These are phyloP conservation scores for Exophiala mesophila DNA, from an alignment of 2,329 filamentous ascomycete genomes.

Conservation along the genomic window DNA sequence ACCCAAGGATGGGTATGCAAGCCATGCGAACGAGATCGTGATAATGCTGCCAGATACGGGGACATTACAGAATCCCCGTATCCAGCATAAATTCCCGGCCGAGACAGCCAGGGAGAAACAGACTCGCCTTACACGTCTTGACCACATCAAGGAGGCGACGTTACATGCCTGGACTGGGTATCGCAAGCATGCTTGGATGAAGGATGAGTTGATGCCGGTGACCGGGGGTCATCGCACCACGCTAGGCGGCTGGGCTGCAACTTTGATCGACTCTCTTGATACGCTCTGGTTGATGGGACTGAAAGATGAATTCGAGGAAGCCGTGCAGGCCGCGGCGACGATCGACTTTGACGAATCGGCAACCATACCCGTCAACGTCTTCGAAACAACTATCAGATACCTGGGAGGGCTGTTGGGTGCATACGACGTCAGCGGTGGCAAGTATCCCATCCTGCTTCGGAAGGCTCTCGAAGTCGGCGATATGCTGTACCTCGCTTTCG, in stretches of 20 bases:
- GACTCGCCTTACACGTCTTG: slow-evolving; percentile 30
- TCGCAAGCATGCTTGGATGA: slow-evolving; percentile 57
- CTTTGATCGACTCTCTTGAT: slow-evolving; percentile 61
- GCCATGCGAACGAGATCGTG: slow-evolving; percentile 12
- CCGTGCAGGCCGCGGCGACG: slow-evolving; percentile 52
- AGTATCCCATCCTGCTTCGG: slow-evolving; percentile 34
- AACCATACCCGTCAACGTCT: slow-evolving; percentile 31
- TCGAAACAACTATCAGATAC: slow-evolving; percentile 39
- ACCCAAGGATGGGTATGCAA: background rate
- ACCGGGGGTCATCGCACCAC: slow-evolving; percentile 49
- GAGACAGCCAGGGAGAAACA: slow-evolving; percentile 3
- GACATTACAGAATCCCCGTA: slow-evolving; percentile 13
- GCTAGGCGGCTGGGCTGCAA: slow-evolving; percentile 63
- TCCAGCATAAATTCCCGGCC: slow-evolving; percentile 20
- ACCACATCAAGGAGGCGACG: slow-evolving; percentile 49
- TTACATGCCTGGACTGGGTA: slow-evolving; percentile 57
- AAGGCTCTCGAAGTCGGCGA: slow-evolving; percentile 40
- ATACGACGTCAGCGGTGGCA: slow-evolving; percentile 47
- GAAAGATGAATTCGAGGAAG: slow-evolving; percentile 59
- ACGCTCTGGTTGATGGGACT: slow-evolving; percentile 68
- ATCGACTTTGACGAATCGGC: slow-evolving; percentile 59
- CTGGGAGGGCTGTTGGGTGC: slow-evolving; percentile 36
- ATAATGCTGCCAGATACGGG: slow-evolving; percentile 15
- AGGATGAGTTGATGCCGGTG: slow-evolving; percentile 58
- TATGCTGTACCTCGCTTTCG: slow-evolving; percentile 42